These are phyloP conservation scores for Nitzschia palea DNA, from an alignment of 108 stramenopile genomes.

Conservation along the genomic window DNA sequence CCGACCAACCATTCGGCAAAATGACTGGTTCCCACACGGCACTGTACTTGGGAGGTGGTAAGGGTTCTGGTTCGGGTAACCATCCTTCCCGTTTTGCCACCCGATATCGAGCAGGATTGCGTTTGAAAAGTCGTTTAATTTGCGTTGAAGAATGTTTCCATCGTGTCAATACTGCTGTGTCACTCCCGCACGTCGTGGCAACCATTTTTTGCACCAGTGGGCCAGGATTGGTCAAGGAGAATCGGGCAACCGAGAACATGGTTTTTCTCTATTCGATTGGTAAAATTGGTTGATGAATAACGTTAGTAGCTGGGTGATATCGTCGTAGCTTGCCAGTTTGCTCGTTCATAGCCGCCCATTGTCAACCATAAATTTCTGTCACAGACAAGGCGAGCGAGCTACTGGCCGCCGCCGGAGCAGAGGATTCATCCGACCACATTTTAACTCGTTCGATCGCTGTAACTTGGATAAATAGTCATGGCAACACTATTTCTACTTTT, in stretches of 20 bases:
- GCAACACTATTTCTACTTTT: too few species aligned
- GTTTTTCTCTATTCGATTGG: too few species aligned
- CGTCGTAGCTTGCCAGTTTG: too few species aligned
- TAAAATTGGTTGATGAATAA: too few species aligned
- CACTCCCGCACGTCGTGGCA: background rate
- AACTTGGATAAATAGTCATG: too few species aligned
- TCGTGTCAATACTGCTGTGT: slow-evolving; percentile 15
- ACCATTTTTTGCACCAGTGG: background rate
- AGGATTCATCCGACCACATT: too few species aligned
- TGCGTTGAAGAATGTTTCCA: slow-evolving; percentile 74
- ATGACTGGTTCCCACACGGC: slow-evolving; percentile 53
- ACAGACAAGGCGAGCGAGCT: too few species aligned
- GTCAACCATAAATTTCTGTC: too few species aligned
- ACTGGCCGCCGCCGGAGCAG: too few species aligned
- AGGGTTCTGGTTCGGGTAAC: slow-evolving; percentile 8
- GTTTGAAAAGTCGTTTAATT: slow-evolving; percentile 81
- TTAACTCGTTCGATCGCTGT: too few species aligned
- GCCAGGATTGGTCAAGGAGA: background rate
- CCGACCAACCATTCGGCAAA: slow-evolving; percentile 80
- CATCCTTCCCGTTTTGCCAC: slow-evolving; percentile 35
- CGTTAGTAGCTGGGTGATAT: too few species aligned
- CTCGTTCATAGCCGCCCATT: too few species aligned
- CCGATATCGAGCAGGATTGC: slow-evolving; percentile 66
- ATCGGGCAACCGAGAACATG: background rate
- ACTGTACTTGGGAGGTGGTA: slow-evolving; percentile 15